Evolutionary conservation across 345 rosid species (phyloP).

Genomic region (Physaria fendleri): DNA sequence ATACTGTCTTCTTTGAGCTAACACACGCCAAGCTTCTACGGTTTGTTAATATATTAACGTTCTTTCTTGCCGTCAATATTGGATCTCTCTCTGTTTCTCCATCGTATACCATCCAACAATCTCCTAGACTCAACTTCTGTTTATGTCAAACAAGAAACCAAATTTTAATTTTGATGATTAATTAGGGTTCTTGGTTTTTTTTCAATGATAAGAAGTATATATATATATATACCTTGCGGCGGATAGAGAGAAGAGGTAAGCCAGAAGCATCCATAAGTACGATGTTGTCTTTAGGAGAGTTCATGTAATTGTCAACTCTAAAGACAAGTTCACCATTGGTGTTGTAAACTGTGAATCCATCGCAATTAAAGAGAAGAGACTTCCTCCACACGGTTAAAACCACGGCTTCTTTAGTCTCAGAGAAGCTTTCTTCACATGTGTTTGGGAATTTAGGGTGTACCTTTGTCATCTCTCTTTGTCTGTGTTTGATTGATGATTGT

Average conservation of each 20-base stretch:
- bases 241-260: constrained; percentile 81
- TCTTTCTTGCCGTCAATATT: constrained; percentile 47
- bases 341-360: constrained; percentile 87
- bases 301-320: constrained; percentile 83
- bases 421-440: constrained; percentile 13
- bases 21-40: constrained; percentile 54
- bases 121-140: constrained; percentile 68
- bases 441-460: constrained; percentile 49
- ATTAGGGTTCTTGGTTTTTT: too few relatives aligned
- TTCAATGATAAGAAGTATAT: background rate
- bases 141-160: background rate
- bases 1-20: constrained; percentile 13
- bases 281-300: constrained; percentile 46
- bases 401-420: constrained; percentile 20
- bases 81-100: constrained; percentile 65
- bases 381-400: constrained; percentile 88
- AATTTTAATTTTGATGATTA: too few relatives aligned
- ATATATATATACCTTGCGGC: constrained; percentile 64
- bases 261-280: constrained; percentile 92
- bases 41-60: constrained; percentile 37
- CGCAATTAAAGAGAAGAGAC: constrained; percentile 86
- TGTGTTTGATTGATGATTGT: background rate
- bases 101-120: constrained; percentile 74
- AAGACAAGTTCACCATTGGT: constrained; percentile 63
- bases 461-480: constrained; percentile 47